Conservation (phyloP, 306 rosid genomes). For the Acacia melanoxylon region DNA sequence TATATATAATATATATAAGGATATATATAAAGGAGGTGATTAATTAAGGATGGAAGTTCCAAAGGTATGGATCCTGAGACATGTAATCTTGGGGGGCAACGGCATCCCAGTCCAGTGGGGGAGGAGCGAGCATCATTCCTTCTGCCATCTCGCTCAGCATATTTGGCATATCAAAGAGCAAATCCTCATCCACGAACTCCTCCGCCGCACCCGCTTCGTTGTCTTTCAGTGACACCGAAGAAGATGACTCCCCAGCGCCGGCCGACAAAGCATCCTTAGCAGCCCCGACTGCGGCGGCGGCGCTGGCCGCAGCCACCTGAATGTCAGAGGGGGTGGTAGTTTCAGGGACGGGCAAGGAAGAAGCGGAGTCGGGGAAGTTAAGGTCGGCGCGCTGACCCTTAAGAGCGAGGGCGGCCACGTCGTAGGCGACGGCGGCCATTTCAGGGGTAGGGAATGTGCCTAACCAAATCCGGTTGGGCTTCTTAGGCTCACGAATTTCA, state of each 20-base stretch:
- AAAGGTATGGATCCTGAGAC: slow-evolving; percentile 26
- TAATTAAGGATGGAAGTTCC: slow-evolving; percentile 23
- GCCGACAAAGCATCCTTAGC: slow-evolving; percentile 35
- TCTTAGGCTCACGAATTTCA: slow-evolving; percentile 28
- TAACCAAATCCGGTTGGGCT: slow-evolving; percentile 24
- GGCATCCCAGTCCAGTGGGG: slow-evolving; percentile 55
- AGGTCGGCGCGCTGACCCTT: slow-evolving; percentile 73
- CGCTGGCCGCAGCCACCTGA: slow-evolving; percentile 75
- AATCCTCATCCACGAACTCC: slow-evolving; percentile 80
- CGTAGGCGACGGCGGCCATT: slow-evolving; percentile 95
- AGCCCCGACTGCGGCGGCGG: slow-evolving; percentile 75
- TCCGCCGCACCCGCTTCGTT: neutral
- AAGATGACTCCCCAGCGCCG: neutral
- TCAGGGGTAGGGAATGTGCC: slow-evolving; percentile 90
- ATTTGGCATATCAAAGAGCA: slow-evolving; percentile 90
- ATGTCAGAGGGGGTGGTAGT: slow-evolving; percentile 76
- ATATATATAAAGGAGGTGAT: neutral
- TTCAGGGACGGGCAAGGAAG: slow-evolving; percentile 78
- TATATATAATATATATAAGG: neutral
- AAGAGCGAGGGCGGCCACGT: slow-evolving; percentile 87
- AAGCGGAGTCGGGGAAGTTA: slow-evolving; percentile 80
- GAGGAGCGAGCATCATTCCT: slow-evolving; percentile 95
- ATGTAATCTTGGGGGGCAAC: neutral
- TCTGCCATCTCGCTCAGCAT: slow-evolving; percentile 79
- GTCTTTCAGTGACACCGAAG: neutral